Evolutionary conservation across 1,139 yeast genomes (phyloP).

Genomic region (Keqinozyma sinolaborantium): DNA sequence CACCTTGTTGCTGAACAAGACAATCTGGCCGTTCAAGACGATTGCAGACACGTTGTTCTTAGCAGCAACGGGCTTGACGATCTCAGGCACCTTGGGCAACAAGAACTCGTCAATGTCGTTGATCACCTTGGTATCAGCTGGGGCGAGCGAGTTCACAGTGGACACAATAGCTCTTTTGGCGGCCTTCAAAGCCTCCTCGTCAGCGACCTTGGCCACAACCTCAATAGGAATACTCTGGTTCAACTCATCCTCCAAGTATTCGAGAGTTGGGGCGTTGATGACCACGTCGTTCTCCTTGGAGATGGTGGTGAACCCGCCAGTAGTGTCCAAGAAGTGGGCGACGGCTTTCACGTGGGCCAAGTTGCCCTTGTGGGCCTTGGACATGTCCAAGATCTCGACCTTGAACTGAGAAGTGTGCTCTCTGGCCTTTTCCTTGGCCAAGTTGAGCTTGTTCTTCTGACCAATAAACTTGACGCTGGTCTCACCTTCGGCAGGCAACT

Average conservation of each 20-base stretch:
- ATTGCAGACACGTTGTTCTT: slow-evolving; percentile 53
- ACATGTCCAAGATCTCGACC: slow-evolving; percentile 73
- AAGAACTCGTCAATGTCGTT: slow-evolving; percentile 72
- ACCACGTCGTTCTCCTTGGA: slow-evolving; percentile 46
- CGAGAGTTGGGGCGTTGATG: slow-evolving; percentile 52
- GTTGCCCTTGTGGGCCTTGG: slow-evolving; percentile 84
- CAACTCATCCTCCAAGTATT: slow-evolving; percentile 16
- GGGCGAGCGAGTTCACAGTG: slow-evolving; percentile 69
- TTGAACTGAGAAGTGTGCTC: slow-evolving; percentile 47
- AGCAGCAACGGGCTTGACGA: slow-evolving; percentile 43
- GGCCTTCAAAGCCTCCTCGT: slow-evolving; percentile 34
- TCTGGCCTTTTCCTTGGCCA: slow-evolving; percentile 60
- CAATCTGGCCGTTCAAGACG: slow-evolving; percentile 43
- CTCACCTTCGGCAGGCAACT: slow-evolving; percentile 47
- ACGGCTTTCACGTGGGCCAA: slow-evolving; percentile 70
- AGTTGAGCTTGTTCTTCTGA: slow-evolving; percentile 46
- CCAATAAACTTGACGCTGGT: slow-evolving; percentile 65
- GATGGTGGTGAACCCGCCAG: slow-evolving; percentile 46
- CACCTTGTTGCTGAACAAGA: slow-evolving; percentile 30
- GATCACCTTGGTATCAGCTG: slow-evolving; percentile 57
- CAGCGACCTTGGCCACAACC: slow-evolving; percentile 31
- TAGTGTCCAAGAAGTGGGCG: slow-evolving; percentile 59
- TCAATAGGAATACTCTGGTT: slow-evolving; percentile 36
- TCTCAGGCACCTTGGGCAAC: slow-evolving; percentile 46
- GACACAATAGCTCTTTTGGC: slow-evolving; percentile 68